Base-by-base conservation (phyloP, 2,329 filamentous ascomycete genomes). In the Microdochium trichocladiopsis region DNA sequence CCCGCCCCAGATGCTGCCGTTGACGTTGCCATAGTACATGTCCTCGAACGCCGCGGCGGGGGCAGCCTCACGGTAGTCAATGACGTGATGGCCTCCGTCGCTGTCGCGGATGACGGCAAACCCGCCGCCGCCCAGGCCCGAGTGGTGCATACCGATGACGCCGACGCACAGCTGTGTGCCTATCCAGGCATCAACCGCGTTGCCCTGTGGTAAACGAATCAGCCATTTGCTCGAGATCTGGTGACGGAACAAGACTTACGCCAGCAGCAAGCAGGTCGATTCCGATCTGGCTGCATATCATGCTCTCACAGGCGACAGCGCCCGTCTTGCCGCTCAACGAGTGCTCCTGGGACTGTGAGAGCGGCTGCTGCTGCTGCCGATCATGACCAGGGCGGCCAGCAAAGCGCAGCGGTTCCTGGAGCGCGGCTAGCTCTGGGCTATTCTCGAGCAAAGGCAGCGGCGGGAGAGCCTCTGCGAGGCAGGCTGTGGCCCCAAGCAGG, bases 51-150 rank as follows among this genome's bases (percentile, higher is more conserved):
- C 88, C 0, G 89, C 88, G 0, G 86, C 87, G 1, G 93, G 93
- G 0, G 93, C 93, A 0, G 87, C 83, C 67, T 97, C 93, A 48
- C 93, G 79, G 64, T 95, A 97, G 69, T 97, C 93, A 59, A 97
- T 84, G 53, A 86, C 85, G 63, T 95, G 90, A 64, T 92, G 95
- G 18, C 75, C 75, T 18, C 90, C 90, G 51, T 87, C 74, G 8
- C 80, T 69, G 47, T 83, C 78, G 52, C 89, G 84, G 22, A 96
- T 80, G 3, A 96, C 76, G 76, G 88, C 87, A 69, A 97, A 97
- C 1, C 93, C 93, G 41, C 94, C 93, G 8, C 93, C 93, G 24
- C 90, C 92, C 52, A 96, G 86, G 11, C 93, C 93, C 24, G 81
- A 82, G 66, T 92, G 88, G 60, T 90, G 88, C 83, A 88, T 88